Conservation (phyloP, 2,329 filamentous ascomycete species). For the Pseudocercospora eumusae region DNA sequence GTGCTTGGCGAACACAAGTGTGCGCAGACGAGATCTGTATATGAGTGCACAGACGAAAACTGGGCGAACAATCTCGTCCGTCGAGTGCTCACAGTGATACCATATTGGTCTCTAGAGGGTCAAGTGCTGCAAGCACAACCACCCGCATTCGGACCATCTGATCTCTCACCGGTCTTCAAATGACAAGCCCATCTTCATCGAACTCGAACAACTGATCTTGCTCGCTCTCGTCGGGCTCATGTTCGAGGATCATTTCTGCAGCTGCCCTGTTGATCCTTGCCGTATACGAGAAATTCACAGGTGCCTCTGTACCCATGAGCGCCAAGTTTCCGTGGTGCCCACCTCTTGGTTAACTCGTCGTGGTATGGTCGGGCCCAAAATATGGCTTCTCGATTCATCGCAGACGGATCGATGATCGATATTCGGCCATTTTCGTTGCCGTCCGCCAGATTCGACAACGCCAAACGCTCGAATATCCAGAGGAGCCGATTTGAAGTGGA, state of each 20-base stretch:
- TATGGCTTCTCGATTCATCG: constrained; percentile 11
- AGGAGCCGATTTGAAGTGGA: constrained; percentile 20
- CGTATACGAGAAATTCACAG: constrained; percentile 8
- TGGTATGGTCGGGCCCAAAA: constrained; percentile 18
- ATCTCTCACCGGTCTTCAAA: neutral
- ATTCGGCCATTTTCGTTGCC: constrained; percentile 15
- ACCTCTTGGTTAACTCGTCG: constrained; percentile 13
- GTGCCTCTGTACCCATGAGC: constrained; percentile 15
- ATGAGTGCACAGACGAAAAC: too few relatives aligned
- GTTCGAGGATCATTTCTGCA: neutral
- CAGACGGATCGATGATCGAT: constrained; percentile 19
- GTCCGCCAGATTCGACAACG: constrained; percentile 12
- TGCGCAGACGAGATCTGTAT: too few relatives aligned
- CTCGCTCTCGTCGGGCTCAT: neutral
- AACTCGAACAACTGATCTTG: too few relatives aligned
- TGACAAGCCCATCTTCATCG: too few relatives aligned
- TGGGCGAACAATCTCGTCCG: too few relatives aligned
- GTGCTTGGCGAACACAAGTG: too few relatives aligned
- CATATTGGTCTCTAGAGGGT: too few relatives aligned
- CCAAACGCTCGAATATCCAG: constrained; percentile 19
- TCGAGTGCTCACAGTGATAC: too few relatives aligned
- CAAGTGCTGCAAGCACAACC: too few relatives aligned
- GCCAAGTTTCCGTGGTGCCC: neutral
- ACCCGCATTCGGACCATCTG: neutral
- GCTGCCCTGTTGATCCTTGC: neutral